phyloP scores from a whole-genome alignment of 306 rosid genomes.

The Quercus bicolor region DNA sequence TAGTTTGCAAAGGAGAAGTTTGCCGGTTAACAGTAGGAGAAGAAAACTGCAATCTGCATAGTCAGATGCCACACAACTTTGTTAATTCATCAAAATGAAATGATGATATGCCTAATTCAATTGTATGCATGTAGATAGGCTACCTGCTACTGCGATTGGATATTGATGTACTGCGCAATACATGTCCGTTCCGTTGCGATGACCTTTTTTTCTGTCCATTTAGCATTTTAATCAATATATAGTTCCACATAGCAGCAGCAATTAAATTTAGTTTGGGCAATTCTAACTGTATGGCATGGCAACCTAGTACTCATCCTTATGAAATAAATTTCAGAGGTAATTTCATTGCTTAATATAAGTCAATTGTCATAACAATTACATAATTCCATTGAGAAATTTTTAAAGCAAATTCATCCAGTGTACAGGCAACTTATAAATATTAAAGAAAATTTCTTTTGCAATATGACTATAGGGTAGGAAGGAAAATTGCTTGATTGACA shows the following conservation, averaged over 20 bases:
- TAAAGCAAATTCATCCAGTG: not conserved
- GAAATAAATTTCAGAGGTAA: not conserved
- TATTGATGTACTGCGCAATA: constrained; percentile 48
- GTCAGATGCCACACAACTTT: constrained; percentile 26
- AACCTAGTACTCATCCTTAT: not conserved
- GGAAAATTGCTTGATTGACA: not conserved
- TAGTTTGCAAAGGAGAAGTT: constrained; percentile 32
- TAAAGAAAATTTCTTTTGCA: not conserved
- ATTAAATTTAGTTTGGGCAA: not conserved
- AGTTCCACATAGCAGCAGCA: constrained; percentile 16
- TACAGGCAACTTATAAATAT: not conserved
- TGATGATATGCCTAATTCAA: not conserved
- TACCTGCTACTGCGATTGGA: constrained; percentile 71
- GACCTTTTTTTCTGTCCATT: constrained; percentile 78
- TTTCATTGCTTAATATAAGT: not conserved
- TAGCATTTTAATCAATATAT: constrained; percentile 15
- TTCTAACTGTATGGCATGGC: not conserved
- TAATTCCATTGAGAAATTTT: not conserved
- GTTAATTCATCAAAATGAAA: constrained; percentile 23
- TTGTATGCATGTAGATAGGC: constrained; percentile 9
- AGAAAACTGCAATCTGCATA: constrained; percentile 53
- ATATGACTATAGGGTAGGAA: not conserved
- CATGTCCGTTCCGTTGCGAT: constrained; percentile 47
- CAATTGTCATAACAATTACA: not conserved
- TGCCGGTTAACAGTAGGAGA: constrained; percentile 33